phyloP scores from a whole-genome alignment of 192 early-diverging fungal species.

The Entomortierella chlamydospora region DNA sequence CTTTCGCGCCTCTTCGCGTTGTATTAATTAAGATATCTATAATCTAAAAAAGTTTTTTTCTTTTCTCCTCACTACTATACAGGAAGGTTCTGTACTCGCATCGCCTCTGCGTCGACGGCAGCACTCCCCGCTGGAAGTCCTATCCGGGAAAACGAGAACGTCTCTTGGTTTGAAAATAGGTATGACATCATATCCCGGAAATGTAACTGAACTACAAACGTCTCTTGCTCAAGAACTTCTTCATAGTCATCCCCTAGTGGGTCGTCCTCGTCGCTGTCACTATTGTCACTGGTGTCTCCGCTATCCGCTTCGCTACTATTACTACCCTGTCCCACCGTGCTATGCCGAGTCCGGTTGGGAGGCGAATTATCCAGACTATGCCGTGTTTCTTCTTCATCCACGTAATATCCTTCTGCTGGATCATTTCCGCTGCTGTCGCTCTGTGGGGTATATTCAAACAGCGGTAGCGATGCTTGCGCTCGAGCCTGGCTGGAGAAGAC shows the following conservation, averaged over 20 bases:
- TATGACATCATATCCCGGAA: conserved; percentile 37
- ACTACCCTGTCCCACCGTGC: neutral
- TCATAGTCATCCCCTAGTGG: conserved; percentile 38
- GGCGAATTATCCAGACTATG: conserved; percentile 21
- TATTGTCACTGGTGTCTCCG: neutral
- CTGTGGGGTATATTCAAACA: conserved; percentile 26
- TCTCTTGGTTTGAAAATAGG: conserved; percentile 33
- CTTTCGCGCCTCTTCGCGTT: neutral
- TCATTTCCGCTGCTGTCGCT: neutral
- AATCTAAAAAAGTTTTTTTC: no score
- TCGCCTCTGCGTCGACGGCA: neutral
- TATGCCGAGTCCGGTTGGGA: neutral
- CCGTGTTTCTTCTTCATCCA: conserved; percentile 30
- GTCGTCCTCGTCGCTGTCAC: conserved; percentile 20
- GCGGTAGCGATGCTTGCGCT: neutral
- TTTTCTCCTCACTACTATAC: conserved; percentile 16
- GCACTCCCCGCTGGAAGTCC: neutral
- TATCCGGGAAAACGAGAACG: conserved; percentile 17
- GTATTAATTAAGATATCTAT: no score
- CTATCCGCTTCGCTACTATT: neutral
- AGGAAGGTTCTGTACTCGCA: conserved; percentile 21
- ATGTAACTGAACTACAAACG: conserved; percentile 33
- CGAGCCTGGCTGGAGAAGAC: neutral
- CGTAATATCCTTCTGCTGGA: conserved; percentile 16
- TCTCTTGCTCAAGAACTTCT: conserved; percentile 31